These are phyloP conservation scores for Phialophora tarda DNA, from an alignment of 2,329 filamentous ascomycete genomes.

Conservation along the genomic window DNA sequence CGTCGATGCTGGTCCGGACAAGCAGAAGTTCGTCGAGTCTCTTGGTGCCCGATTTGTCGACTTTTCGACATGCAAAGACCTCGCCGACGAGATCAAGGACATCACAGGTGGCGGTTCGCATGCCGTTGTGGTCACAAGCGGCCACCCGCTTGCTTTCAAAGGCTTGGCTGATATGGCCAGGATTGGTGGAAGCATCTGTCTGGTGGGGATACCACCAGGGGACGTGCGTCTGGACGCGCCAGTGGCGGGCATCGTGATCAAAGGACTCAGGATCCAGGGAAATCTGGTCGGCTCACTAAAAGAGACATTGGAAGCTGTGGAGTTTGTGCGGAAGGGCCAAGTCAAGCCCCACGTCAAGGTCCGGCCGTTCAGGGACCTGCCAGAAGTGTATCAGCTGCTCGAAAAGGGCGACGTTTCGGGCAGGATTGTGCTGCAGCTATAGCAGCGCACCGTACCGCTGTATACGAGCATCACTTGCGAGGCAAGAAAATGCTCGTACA, in stretches of 20 bases:
- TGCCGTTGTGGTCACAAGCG: conserved; percentile 52
- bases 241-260: conserved; percentile 54
- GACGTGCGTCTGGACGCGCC: conserved; percentile 49
- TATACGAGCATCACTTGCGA: not conserved
- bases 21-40: conserved; percentile 48
- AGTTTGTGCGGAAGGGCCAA: conserved; percentile 49
- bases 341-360: conserved; percentile 52
- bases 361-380: conserved; percentile 51
- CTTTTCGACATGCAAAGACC: conserved; percentile 45
- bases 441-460: conserved; percentile 1
- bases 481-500: not conserved
- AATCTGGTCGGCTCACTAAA: conserved; percentile 54
- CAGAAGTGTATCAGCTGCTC: conserved; percentile 52
- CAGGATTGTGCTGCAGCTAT: conserved; percentile 49
- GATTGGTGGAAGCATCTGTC: conserved; percentile 52
- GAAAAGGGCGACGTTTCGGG: conserved; percentile 53
- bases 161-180: conserved; percentile 51
- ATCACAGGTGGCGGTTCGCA: conserved; percentile 47
- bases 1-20: conserved; percentile 49
- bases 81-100: conserved; percentile 44
- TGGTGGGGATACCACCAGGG: conserved; percentile 53
- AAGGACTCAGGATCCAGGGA: conserved; percentile 51
- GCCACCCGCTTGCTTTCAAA: conserved; percentile 49
- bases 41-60: conserved; percentile 53
- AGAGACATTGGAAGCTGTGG: conserved; percentile 55